These are phyloP conservation scores for Ascochyta rabiei DNA, from an alignment of 2,329 filamentous ascomycete genomes.

Conservation along the genomic window DNA sequence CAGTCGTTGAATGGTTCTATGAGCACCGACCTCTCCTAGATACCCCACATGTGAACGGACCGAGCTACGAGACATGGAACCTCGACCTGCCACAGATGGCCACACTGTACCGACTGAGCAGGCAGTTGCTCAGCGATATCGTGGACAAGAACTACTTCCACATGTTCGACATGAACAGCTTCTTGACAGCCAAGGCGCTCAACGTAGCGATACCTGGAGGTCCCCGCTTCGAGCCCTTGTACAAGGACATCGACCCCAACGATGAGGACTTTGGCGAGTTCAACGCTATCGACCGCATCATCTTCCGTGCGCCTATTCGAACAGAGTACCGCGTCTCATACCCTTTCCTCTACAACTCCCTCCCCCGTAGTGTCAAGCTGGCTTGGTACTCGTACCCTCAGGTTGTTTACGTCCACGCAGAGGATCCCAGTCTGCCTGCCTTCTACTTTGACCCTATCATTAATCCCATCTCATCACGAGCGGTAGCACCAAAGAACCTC, in stretches of 20 bases:
- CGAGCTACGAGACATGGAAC: conserved; percentile 97
- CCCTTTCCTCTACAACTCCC: conserved; percentile 93
- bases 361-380: conserved; percentile 90
- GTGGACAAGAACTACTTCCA: conserved; percentile 98
- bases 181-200: conserved; percentile 93
- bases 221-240: conserved; percentile 92
- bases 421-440: conserved; percentile 87
- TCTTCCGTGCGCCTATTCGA: conserved; percentile 92
- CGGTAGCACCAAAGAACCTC: conserved; percentile 93
- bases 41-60: conserved; percentile 91
- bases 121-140: conserved; percentile 87
- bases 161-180: conserved; percentile 93
- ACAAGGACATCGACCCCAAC: conserved; percentile 98
- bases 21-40: conserved; percentile 90
- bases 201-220: conserved; percentile 98
- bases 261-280: conserved; percentile 99
- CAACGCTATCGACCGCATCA: conserved; percentile 98
- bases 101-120: conserved; percentile 87
- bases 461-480: conserved; percentile 94
- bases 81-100: conserved; percentile 94
- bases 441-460: conserved; percentile 99
- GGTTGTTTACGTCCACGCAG: conserved; percentile 84
- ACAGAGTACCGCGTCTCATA: conserved; percentile 96
- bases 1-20: conserved; percentile 97
- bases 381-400: conserved; percentile 95